Evolutionary conservation across 2,329 filamentous ascomycete genomes (phyloP).

Genomic region (Coniosporium tulheliwenetii): DNA sequence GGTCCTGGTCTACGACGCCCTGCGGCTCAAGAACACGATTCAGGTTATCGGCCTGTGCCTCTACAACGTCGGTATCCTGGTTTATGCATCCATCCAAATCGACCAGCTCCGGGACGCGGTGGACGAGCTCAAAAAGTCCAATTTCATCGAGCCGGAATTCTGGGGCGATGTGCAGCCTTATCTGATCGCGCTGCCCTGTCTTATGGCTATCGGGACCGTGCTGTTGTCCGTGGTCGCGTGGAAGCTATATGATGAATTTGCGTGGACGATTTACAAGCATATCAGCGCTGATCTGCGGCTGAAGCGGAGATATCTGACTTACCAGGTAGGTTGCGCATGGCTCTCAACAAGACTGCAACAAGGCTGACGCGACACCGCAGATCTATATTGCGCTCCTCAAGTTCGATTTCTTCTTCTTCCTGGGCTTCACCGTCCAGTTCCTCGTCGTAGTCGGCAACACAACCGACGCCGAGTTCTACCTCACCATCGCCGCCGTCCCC

Average conservation of each 20-base stretch:
- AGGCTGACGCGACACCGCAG: slow-evolving; percentile 28
- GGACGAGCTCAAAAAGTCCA: slow-evolving; percentile 25
- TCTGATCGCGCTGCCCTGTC: slow-evolving; percentile 68
- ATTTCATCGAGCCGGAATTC: slow-evolving; percentile 29
- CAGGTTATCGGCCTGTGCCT: slow-evolving; percentile 91
- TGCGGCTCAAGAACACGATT: slow-evolving; percentile 94
- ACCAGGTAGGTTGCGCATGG: slow-evolving; percentile 52
- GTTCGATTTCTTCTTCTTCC: slow-evolving; percentile 99
- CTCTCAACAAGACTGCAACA: not conserved
- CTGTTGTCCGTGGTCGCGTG: slow-evolving; percentile 65
- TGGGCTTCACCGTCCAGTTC: slow-evolving; percentile 96
- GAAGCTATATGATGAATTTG: slow-evolving; percentile 97
- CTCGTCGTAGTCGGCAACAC: slow-evolving; percentile 68
- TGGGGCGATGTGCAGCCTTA: slow-evolving; percentile 60
- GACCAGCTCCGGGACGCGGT: slow-evolving; percentile 76
- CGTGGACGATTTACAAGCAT: slow-evolving; percentile 98
- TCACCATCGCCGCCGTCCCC: slow-evolving; percentile 81
- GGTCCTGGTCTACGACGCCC: slow-evolving; percentile 79
- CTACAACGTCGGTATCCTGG: slow-evolving; percentile 78
- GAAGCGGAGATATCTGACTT: slow-evolving; percentile 92
- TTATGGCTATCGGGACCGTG: slow-evolving; percentile 63
- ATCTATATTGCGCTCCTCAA: slow-evolving; percentile 96
- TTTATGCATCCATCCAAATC: slow-evolving; percentile 87
- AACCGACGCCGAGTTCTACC: slow-evolving; percentile 58
- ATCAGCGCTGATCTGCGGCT: slow-evolving; percentile 94